A percentile compares a stretch with the other conserved stretches of the same genome.
Conservation (phyloP, 345 rosid genomes). For the Conringia planisiliqua region DNA sequence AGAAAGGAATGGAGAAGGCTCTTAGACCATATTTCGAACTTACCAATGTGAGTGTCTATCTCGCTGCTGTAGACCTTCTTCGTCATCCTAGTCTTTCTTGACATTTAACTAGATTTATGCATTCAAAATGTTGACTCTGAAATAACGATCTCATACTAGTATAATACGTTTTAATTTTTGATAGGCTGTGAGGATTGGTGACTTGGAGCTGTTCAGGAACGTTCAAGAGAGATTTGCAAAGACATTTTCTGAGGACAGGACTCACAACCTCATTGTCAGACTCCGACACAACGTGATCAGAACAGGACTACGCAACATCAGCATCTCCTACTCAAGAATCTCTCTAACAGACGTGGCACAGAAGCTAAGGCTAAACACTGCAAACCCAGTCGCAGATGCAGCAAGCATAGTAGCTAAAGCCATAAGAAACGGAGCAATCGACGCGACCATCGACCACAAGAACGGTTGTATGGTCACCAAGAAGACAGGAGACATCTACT, state of each 20-base stretch:
- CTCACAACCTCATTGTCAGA: slow-evolving; percentile 64
- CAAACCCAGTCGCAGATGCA: slow-evolving; percentile 68
- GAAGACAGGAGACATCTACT: slow-evolving; percentile 83
- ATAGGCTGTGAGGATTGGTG: slow-evolving; percentile 88
- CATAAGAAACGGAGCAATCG: slow-evolving; percentile 82
- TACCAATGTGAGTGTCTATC: slow-evolving; percentile 61
- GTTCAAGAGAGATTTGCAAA: slow-evolving; percentile 67
- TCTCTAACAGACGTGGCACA: slow-evolving; percentile 65
- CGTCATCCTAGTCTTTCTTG: not conserved
- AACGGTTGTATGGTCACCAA: slow-evolving; percentile 75
- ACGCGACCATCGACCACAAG: slow-evolving; percentile 70
- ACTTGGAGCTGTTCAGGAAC: slow-evolving; percentile 73
- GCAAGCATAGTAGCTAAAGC: slow-evolving; percentile 86
- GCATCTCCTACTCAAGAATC: slow-evolving; percentile 73
- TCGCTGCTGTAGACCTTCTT: not conserved
- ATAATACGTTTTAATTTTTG: not conserved
- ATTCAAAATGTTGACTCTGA: not conserved
- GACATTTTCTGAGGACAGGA: slow-evolving; percentile 60
- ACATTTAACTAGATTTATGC: not conserved
- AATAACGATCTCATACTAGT: not conserved
- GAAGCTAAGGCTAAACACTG: slow-evolving; percentile 56
- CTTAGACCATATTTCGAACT: slow-evolving; percentile 82
- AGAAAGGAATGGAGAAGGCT: slow-evolving; percentile 84
- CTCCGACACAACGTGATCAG: slow-evolving; percentile 81
- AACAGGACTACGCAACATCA: slow-evolving; percentile 72